These are phyloP conservation scores for Blastomyces gilchristii DNA, from an alignment of 2,329 filamentous ascomycete species.

Conservation along the genomic window DNA sequence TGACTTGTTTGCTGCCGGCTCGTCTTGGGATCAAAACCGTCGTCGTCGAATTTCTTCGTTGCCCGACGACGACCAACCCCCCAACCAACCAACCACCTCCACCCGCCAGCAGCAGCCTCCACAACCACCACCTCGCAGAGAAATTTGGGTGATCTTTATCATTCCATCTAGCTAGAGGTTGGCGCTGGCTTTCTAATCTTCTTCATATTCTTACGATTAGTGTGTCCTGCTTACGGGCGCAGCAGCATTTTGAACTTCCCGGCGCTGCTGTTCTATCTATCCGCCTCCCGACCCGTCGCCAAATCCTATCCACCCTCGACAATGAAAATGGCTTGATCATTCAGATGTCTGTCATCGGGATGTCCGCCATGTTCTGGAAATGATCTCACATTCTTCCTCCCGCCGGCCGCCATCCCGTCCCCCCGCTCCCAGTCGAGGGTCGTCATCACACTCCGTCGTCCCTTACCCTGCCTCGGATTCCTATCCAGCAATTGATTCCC, in stretches of 20 bases:
- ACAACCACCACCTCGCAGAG: neutral
- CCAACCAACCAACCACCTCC: neutral
- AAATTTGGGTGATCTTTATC: neutral
- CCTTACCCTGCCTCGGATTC: neutral
- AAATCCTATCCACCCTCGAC: neutral
- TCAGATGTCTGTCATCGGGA: constrained; percentile 18
- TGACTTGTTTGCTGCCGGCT: neutral
- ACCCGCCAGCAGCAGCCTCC: neutral
- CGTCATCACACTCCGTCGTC: neutral
- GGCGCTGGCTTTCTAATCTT: neutral
- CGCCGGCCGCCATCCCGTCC: constrained; percentile 1
- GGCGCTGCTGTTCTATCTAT: neutral
- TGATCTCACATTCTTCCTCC: constrained; percentile 33
- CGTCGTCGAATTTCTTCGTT: neutral
- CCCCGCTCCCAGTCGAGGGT: neutral
- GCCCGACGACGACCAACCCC: neutral
- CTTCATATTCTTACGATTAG: neutral
- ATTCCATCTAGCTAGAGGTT: neutral
- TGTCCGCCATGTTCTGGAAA: constrained; percentile 31
- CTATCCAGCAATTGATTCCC: constrained; percentile 18
- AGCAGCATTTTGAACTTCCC: neutral
- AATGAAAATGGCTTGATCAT: constrained; percentile 11
- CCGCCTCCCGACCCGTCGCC: neutral
- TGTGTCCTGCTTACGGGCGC: neutral
- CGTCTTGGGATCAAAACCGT: neutral